Percentiles rank a stretch among this genome's conserved stretches.
These are phyloP conservation scores for Fusarium incarnatum DNA, from an alignment of 2,329 filamentous ascomycete genomes.

Conservation along the genomic window DNA sequence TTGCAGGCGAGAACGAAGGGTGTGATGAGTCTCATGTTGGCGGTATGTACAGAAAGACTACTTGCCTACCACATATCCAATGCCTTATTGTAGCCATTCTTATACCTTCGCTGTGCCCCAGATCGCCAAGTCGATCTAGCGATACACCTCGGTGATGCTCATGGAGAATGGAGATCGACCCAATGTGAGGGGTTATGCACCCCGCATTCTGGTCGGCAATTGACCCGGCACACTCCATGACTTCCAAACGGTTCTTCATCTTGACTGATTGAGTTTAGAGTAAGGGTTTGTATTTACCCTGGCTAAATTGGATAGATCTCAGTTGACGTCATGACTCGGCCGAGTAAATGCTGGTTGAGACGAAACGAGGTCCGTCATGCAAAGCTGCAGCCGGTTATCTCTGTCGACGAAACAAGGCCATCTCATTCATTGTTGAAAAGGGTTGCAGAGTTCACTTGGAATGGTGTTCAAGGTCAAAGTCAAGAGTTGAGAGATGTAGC, in stretches of 20 bases:
- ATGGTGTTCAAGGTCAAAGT: neutral
- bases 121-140: constrained; percentile 8
- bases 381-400: neutral
- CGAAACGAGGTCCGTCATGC: neutral
- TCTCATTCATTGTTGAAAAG: no score
- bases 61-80: rapidly evolving
- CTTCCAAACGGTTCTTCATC: neutral
- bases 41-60: neutral
- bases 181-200: constrained; percentile 22
- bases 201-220: constrained; percentile 30
- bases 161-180: constrained; percentile 4
- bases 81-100: neutral
- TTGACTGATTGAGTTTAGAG: neutral
- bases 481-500: neutral
- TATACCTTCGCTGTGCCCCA: neutral
- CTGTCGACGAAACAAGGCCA: neutral
- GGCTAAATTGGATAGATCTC: neutral
- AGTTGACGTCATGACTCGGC: neutral
- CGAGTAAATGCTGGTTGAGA: neutral
- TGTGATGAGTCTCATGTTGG: constrained; percentile 27
- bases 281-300: neutral
- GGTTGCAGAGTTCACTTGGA: no score
- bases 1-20: neutral
- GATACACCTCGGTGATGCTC: constrained; percentile 1
- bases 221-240: constrained; percentile 9